Percentiles rank a stretch among this genome's conserved stretches.
Conservation (phyloP, 2,329 filamentous ascomycete genomes). For the Calonectria fujianensis region DNA sequence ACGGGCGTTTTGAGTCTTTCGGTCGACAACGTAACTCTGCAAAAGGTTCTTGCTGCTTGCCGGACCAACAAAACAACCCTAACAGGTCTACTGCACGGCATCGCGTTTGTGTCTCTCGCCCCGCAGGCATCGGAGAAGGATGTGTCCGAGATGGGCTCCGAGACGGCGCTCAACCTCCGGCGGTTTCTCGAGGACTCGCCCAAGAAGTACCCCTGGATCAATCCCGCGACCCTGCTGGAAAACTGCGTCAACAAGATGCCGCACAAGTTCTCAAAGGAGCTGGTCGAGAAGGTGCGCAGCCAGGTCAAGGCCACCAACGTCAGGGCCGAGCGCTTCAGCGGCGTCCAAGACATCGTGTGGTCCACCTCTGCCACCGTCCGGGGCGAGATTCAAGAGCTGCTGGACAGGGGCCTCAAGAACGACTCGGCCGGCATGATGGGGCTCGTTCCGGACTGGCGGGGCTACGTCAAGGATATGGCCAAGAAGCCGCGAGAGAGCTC, state of each 20-base stretch:
- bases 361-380: conserved; percentile 38
- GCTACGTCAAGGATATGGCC: conserved; percentile 31
- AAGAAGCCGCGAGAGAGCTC: conserved; percentile 45
- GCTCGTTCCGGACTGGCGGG: conserved; percentile 48
- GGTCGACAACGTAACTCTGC: conserved; percentile 35
- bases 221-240: conserved; percentile 39
- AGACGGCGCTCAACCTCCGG: conserved; percentile 51
- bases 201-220: conserved; percentile 14
- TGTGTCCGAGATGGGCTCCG: conserved; percentile 28
- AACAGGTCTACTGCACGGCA: conserved; percentile 51
- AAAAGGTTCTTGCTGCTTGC: conserved; percentile 46
- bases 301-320: neutral
- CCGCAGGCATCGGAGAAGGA: conserved; percentile 33
- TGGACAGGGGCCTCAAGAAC: conserved; percentile 50
- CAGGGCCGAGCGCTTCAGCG: conserved; percentile 7
- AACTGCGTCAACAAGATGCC: conserved; percentile 42
- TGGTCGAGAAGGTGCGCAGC: conserved; percentile 25
- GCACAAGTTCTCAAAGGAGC: conserved; percentile 22
- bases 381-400: conserved; percentile 38
- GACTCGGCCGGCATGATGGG: conserved; percentile 47
- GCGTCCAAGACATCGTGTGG: conserved; percentile 51
- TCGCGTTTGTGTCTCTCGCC: conserved; percentile 46
- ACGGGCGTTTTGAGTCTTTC: conserved; percentile 42
- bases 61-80: conserved; percentile 52
- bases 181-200: conserved; percentile 42